These are phyloP conservation scores for Scleromitrula shiraiana DNA, from an alignment of 2,329 filamentous ascomycete genomes.

Conservation along the genomic window DNA sequence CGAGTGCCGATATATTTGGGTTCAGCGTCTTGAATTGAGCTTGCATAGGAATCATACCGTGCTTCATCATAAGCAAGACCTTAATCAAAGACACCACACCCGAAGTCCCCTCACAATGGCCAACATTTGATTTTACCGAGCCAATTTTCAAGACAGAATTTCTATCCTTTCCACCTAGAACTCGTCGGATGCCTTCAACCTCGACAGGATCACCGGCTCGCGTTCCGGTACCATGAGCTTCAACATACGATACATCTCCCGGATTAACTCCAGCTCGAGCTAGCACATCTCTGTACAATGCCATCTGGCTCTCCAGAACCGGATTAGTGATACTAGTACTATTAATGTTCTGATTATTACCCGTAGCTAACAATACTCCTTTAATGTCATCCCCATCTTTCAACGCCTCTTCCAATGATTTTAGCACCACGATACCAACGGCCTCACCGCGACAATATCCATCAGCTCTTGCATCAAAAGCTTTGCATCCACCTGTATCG, in stretches of 20 bases:
- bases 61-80: conserved; percentile 33
- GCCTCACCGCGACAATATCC: conserved; percentile 48
- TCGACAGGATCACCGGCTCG: conserved; percentile 16
- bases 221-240: conserved; percentile 18
- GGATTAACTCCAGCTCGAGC: conserved; percentile 7
- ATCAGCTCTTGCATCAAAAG: conserved; percentile 39
- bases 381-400: conserved; percentile 44
- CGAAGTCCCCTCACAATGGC: conserved; percentile 29
- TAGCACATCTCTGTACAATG: conserved; percentile 8
- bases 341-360: conserved; percentile 53
- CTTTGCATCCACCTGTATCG: conserved; percentile 21
- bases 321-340: conserved; percentile 45
- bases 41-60: conserved; percentile 33
- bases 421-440: conserved; percentile 40
- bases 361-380: conserved; percentile 44
- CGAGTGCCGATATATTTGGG: conserved; percentile 9
- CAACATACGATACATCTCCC: conserved; percentile 7
- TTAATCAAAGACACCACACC: conserved; percentile 34
- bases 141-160: conserved; percentile 12
- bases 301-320: conserved; percentile 41
- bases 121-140: conserved; percentile 31
- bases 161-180: conserved; percentile 5
- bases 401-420: conserved; percentile 20
- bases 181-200: conserved; percentile 3
- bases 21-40: conserved; percentile 34